These are phyloP conservation scores for Aspergillus caelatus DNA, from an alignment of 2,329 filamentous ascomycete species.

Conservation along the genomic window DNA sequence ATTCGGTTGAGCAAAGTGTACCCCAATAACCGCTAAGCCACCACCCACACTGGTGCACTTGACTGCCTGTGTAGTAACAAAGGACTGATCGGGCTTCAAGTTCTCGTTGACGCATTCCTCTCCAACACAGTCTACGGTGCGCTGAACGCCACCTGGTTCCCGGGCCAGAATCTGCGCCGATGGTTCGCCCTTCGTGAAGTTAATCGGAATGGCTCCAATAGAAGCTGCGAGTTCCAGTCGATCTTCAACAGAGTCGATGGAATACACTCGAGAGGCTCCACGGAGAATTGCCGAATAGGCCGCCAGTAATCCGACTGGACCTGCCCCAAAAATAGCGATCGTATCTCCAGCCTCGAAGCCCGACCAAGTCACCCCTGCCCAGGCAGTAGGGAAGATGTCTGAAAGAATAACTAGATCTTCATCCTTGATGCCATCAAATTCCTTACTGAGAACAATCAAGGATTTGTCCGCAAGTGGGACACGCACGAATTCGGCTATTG, in stretches of 20 bases:
- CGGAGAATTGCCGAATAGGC: constrained; percentile 64
- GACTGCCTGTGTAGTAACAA: neutral
- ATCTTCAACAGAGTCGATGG: constrained; percentile 64
- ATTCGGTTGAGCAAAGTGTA: neutral
- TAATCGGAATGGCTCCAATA: constrained; percentile 59
- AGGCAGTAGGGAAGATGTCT: constrained; percentile 46
- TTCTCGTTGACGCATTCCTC: constrained; percentile 16
- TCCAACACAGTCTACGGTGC: constrained; percentile 19
- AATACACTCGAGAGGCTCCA: constrained; percentile 62
- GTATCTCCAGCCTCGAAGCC: constrained; percentile 53
- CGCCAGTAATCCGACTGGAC: constrained; percentile 67
- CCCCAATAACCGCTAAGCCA: neutral
- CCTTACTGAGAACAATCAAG: neutral
- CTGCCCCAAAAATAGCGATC: constrained; percentile 65
- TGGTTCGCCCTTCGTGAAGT: constrained; percentile 62
- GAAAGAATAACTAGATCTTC: constrained; percentile 30
- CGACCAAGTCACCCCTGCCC: constrained; percentile 38
- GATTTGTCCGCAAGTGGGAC: neutral
- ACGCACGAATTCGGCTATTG: neutral
- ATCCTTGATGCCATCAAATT: neutral
- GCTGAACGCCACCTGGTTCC: constrained; percentile 21
- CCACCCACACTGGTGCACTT: neutral
- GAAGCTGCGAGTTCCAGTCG: constrained; percentile 62
- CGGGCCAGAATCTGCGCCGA: constrained; percentile 26
- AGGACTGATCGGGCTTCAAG: neutral